Percentiles rank a stretch among this genome's conserved stretches.
Evolutionary conservation across 2,329 filamentous ascomycete species (phyloP).

Genomic region (Simplicillium aogashimaense): DNA sequence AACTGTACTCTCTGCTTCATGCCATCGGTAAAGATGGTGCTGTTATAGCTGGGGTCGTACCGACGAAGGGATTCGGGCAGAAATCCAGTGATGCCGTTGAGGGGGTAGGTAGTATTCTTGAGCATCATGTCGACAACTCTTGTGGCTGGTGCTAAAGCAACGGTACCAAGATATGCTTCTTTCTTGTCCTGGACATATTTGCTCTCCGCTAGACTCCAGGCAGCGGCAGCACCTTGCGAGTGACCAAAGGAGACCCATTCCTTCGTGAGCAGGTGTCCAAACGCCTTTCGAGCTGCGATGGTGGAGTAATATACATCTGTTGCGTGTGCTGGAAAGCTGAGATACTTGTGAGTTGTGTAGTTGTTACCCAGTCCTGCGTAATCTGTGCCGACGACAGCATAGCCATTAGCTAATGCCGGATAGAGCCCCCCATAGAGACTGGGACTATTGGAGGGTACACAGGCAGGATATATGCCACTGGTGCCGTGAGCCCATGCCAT

Average conservation of each 20-base stretch:
- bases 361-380: conserved; percentile 13
- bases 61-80: background rate
- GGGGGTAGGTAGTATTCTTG: background rate
- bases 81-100: background rate
- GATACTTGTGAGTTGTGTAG: conserved; percentile 10
- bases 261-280: conserved; percentile 3
- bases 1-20: background rate
- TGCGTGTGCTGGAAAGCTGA: conserved; percentile 7
- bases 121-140: conserved; percentile 6
- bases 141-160: conserved; percentile 9
- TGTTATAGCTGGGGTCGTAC: background rate
- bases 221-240: conserved; percentile 10
- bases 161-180: conserved; percentile 7
- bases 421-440: conserved; percentile 7
- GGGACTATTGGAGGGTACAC: conserved; percentile 8
- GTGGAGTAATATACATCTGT: conserved; percentile 9
- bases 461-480: conserved; percentile 7
- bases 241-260: conserved; percentile 9
- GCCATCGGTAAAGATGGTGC: background rate
- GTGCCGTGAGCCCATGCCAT: conserved; percentile 10
- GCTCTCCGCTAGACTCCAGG: conserved; percentile 12
- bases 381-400: conserved; percentile 12
- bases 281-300: conserved; percentile 4
- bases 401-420: conserved; percentile 4
- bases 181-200: conserved; percentile 2